Percentiles rank a stretch among this genome's conserved stretches.
phyloP scores from a whole-genome alignment of 1,139 yeast genomes.

The Blastobotrys aristatus region DNA sequence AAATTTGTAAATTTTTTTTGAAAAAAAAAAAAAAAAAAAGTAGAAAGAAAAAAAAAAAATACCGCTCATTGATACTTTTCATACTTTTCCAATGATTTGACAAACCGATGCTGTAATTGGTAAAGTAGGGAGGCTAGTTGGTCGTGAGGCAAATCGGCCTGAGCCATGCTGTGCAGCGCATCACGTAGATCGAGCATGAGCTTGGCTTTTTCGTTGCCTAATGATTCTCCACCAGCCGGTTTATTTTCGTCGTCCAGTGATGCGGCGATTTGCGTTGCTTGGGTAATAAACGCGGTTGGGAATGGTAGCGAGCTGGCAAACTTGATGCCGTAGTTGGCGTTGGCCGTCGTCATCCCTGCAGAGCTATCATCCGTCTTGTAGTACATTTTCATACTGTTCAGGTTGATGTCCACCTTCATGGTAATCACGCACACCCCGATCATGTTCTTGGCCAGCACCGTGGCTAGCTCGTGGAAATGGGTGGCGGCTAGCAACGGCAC shows the following conservation, averaged over 20 bases:
- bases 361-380: not conserved
- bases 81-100: not conserved
- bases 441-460: not conserved
- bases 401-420: conserved; percentile 1
- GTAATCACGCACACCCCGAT: not conserved
- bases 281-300: not conserved
- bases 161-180: not conserved
- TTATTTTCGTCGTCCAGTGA: not conserved
- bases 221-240: not conserved
- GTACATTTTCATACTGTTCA: conserved; percentile 1
- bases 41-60: not conserved
- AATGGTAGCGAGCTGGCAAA: conserved; percentile 4
- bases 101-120: conserved; percentile 1
- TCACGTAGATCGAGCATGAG: not conserved
- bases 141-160: not conserved
- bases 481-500: not conserved
- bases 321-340: conserved; percentile 1
- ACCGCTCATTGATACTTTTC: not conserved
- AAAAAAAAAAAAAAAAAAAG: no score
- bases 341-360: not conserved
- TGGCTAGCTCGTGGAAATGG: conserved; percentile 3
- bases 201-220: not conserved
- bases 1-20: conserved; percentile 20
- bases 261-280: not conserved
- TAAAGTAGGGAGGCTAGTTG: not conserved